Percentiles rank a stretch among this genome's conserved stretches.
These are phyloP conservation scores for Brasilioporus rufonigricans DNA, from an alignment of 768 basidiomycete species.

Conservation along the genomic window DNA sequence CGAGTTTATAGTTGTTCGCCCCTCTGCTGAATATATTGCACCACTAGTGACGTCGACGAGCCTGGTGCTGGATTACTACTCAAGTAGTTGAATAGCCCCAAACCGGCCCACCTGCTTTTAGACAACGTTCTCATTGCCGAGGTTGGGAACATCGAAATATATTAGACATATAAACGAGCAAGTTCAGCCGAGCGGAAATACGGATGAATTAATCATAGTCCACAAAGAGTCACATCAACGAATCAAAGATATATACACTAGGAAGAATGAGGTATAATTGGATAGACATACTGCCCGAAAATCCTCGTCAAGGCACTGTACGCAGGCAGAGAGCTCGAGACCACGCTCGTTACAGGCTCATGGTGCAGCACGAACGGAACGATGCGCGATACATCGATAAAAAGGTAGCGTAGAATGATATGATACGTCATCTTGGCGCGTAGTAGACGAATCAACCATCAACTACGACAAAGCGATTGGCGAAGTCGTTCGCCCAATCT, in stretches of 20 bases:
- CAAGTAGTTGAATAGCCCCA: not conserved
- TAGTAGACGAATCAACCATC: conserved; percentile 38
- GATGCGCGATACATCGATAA: conserved; percentile 61
- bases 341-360: conserved; percentile 67
- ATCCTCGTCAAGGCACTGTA: conserved; percentile 22
- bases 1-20: conserved; percentile 3
- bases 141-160: no score
- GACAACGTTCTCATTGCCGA: no score
- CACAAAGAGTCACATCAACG: conserved; percentile 6
- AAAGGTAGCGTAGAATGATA: conserved; percentile 35
- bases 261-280: conserved; percentile 6
- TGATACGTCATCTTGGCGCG: conserved; percentile 30
- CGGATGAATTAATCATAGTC: conserved; percentile 12
- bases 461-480: conserved; percentile 41
- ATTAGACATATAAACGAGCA: conserved; percentile 16
- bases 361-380: conserved; percentile 53
- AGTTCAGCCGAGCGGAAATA: not conserved
- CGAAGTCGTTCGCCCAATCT: conserved; percentile 34
- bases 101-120: not conserved
- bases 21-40: conserved; percentile 14
- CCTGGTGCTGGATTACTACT: not conserved
- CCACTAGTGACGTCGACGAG: conserved; percentile 27
- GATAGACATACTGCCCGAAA: conserved; percentile 23
- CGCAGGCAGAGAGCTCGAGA: conserved; percentile 42
- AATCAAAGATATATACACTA: not conserved